Evolutionary conservation across 345 rosid genomes (phyloP).

Genomic region (Populus simonii): DNA sequence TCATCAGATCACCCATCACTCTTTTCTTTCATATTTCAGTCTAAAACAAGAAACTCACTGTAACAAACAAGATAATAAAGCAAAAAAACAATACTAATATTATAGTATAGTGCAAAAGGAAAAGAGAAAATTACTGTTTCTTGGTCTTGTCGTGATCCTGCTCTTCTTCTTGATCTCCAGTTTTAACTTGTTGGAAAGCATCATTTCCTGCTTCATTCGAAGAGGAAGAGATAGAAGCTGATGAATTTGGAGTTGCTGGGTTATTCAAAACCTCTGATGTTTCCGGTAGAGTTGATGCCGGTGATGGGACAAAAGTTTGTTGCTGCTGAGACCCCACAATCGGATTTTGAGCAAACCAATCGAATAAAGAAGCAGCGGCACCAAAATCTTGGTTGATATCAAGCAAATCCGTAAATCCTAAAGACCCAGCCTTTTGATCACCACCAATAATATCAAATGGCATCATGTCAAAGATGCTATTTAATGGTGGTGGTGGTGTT

Average conservation of each 20-base stretch:
- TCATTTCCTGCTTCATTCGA: conserved; percentile 64
- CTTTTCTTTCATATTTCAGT: not conserved
- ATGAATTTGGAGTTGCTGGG: conserved; percentile 84
- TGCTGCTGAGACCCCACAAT: conserved; percentile 20
- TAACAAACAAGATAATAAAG: not conserved
- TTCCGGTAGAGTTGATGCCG: conserved; percentile 44
- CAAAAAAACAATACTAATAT: conserved; percentile 6
- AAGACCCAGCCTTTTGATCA: conserved; percentile 17
- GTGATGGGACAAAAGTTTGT: conserved; percentile 31
- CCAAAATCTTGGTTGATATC: conserved; percentile 36
- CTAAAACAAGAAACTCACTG: not conserved
- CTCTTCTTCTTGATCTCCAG: conserved; percentile 32
- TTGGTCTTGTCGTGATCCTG: conserved; percentile 61
- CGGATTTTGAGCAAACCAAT: conserved; percentile 36
- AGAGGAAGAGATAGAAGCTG: conserved; percentile 64
- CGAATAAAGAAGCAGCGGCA: conserved; percentile 45
- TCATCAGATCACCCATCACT: not conserved
- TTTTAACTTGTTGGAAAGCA: conserved; percentile 7
- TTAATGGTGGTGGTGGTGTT: not conserved
- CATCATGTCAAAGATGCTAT: conserved; percentile 58
- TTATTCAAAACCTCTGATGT: conserved; percentile 73
- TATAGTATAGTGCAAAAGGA: not conserved
- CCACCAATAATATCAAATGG: conserved; percentile 33
- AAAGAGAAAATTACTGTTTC: conserved; percentile 58
- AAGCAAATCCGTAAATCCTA: conserved; percentile 57